These are phyloP conservation scores for Symbiodinium pilosum DNA, from an alignment of 73 alveolate genomes.

Conservation along the genomic window DNA sequence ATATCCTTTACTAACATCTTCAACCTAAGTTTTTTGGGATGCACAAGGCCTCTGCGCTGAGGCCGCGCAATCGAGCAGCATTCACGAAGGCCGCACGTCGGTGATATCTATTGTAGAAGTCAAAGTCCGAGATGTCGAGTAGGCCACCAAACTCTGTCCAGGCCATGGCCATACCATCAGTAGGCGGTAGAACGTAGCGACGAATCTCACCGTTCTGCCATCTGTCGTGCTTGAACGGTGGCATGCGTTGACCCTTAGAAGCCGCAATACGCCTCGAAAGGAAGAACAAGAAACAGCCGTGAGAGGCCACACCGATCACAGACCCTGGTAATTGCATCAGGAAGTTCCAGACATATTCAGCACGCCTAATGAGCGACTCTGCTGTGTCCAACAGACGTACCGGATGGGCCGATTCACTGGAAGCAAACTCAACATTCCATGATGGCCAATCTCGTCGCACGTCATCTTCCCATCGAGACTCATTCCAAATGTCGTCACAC, in stretches of 20 bases:
- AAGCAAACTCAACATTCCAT: slow-evolving; percentile 28
- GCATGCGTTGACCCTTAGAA: slow-evolving; percentile 51
- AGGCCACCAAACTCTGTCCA: slow-evolving; percentile 88
- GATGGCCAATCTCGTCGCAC: slow-evolving; percentile 42
- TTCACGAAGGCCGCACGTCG: slow-evolving; percentile 55
- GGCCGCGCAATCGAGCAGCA: slow-evolving; percentile 17
- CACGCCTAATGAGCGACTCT: slow-evolving; percentile 64
- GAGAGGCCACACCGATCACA: slow-evolving; percentile 67
- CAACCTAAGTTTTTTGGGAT: too few species aligned
- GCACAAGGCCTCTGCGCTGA: not conserved
- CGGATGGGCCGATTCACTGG: not conserved
- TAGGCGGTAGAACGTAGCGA: not conserved
- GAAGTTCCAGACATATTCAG: slow-evolving; percentile 50
- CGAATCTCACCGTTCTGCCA: slow-evolving; percentile 88
- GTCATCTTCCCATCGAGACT: slow-evolving; percentile 4
- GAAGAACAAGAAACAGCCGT: slow-evolving; percentile 66
- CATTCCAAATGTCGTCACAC: slow-evolving; percentile 88
- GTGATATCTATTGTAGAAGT: slow-evolving; percentile 77
- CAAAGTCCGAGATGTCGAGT: slow-evolving; percentile 37
- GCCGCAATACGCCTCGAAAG: slow-evolving; percentile 68
- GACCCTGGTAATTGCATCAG: slow-evolving; percentile 33
- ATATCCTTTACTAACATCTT: too few species aligned
- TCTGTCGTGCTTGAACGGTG: slow-evolving; percentile 72
- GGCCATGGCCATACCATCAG: slow-evolving; percentile 53
- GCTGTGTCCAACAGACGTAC: slow-evolving; percentile 20